Conservation (phyloP, 1,284 basidiomycete genomes). For the Coniferiporia sulphurascens region DNA sequence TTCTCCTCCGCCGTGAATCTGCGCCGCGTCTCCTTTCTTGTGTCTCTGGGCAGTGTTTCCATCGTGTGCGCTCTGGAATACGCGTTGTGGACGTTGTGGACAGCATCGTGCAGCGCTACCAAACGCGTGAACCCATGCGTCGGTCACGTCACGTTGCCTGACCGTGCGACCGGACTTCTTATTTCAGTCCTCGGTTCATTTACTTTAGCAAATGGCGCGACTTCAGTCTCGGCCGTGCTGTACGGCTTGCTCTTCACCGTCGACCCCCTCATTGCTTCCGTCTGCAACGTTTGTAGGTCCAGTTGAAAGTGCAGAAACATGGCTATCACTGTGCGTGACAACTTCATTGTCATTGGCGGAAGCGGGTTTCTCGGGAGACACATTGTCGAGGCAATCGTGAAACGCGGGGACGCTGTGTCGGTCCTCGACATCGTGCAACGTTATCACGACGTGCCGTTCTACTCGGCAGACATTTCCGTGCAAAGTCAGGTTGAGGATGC, state of each 20-base stretch:
- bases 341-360: conserved; percentile 84
- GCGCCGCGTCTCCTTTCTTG: conserved; percentile 22
- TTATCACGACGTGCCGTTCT: conserved; percentile 81
- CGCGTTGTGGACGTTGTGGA: conserved; percentile 8
- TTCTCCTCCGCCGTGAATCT: conserved; percentile 59
- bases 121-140: neutral
- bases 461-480: conserved; percentile 81
- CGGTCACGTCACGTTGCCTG: neutral
- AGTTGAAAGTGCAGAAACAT: conserved; percentile 2
- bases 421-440: conserved; percentile 90
- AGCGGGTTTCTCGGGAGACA: conserved; percentile 90
- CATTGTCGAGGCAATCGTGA: conserved; percentile 79
- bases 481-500: conserved; percentile 68
- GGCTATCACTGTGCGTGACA: conserved; percentile 33
- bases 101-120: neutral
- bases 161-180: neutral
- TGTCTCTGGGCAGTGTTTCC: conserved; percentile 13
- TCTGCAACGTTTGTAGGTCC: neutral
- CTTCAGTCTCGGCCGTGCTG: no score
- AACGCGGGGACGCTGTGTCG: conserved; percentile 74
- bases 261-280: neutral
- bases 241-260: neutral
- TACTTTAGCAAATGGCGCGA: neutral
- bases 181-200: neutral
- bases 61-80: conserved; percentile 3